Conservation (phyloP, 2,329 filamentous ascomycete species). For the Claviceps purpurea region DNA sequence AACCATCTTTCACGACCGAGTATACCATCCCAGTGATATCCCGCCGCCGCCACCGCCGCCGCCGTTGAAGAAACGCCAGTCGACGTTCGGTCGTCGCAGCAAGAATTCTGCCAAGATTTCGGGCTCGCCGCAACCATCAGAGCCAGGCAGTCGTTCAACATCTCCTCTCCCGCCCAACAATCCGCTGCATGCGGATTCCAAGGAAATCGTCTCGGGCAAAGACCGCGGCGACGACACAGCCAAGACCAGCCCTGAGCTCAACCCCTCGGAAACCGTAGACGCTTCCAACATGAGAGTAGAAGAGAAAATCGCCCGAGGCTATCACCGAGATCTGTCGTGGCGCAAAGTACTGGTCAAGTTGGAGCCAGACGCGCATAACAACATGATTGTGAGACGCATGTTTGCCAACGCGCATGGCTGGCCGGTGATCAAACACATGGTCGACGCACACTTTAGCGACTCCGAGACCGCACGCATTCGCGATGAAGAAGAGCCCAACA, state of each 20-base stretch:
- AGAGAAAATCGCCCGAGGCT: slow-evolving; percentile 93
- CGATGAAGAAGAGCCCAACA: slow-evolving; percentile 52
- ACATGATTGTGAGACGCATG: slow-evolving; percentile 91
- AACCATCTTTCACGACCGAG: slow-evolving; percentile 91
- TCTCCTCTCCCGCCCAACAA: slow-evolving; percentile 21
- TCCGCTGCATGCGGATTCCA: slow-evolving; percentile 25
- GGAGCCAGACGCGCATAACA: slow-evolving; percentile 96
- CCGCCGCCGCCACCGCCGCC: slow-evolving; percentile 68
- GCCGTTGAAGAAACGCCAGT: slow-evolving; percentile 44
- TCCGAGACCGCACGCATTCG: slow-evolving; percentile 44
- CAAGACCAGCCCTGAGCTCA: slow-evolving; percentile 32
- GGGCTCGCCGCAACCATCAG: slow-evolving; percentile 12
- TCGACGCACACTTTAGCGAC: slow-evolving; percentile 87
- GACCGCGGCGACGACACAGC: slow-evolving; percentile 42
- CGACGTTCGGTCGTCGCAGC: slow-evolving; percentile 21
- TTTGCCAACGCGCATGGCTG: slow-evolving; percentile 96
- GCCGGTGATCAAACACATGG: slow-evolving; percentile 91
- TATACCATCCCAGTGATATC: slow-evolving; percentile 90
- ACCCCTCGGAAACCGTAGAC: slow-evolving; percentile 31
- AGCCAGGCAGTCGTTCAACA: slow-evolving; percentile 16
- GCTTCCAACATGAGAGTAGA: slow-evolving; percentile 73
- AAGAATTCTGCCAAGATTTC: slow-evolving; percentile 16
- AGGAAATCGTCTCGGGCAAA: slow-evolving; percentile 24
- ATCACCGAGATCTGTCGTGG: slow-evolving; percentile 86
- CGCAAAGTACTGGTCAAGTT: slow-evolving; percentile 91